Base-by-base conservation (phyloP, 805 yeast genomes). In the Kluyveromyces wickerhamii region DNA sequence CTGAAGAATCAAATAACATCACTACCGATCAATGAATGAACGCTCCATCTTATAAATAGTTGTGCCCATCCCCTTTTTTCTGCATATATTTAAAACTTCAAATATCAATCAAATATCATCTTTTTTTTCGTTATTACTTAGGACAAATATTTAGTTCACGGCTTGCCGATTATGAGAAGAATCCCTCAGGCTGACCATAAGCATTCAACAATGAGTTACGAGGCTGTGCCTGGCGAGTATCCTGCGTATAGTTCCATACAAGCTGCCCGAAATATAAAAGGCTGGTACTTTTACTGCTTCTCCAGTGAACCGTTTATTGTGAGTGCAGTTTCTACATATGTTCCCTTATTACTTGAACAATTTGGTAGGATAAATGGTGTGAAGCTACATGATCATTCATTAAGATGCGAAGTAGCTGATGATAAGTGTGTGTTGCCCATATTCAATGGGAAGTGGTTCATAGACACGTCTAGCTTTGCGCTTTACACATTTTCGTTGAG, bases 241-340 rank as follows among this genome's bases (percentile, higher is more conserved):
- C 17, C 26, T 19, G 25, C 7, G 29, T 25, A 5, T 14, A 26
- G 21, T 18, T 30, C 22, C 23, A 40, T 21, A 23, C 44, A 34
- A 27, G 65, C 73, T 0, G 56, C 68, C 4, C 48, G 54, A 19
- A 47, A 57, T 22, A 63, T 78, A 2, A 44, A 65, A 22, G 89
- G 88, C 4, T 74, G 88, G 88, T 75, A 76, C 49, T 60, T 77
- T 5, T 78, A 75, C 43, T 65, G 79, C 2, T 77, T 82, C 70
- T 87, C 88, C 1, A 74, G 83, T 14, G 94, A 82, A 52, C 92
- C 92, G 0, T 83, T 81, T 49, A 69, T 80, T 4, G 92, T 82
- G 6, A 75, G 84, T 25, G 87, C 81, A 2, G 79, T 83, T 5
- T 79, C 88, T 0, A 80, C 89, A 0, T 83, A 79, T 52, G 79